Percentiles rank a stretch among this genome's conserved stretches.
phyloP scores from a whole-genome alignment of 202 grass and related monocot genomes.

The Tripidium arundinaceum region DNA sequence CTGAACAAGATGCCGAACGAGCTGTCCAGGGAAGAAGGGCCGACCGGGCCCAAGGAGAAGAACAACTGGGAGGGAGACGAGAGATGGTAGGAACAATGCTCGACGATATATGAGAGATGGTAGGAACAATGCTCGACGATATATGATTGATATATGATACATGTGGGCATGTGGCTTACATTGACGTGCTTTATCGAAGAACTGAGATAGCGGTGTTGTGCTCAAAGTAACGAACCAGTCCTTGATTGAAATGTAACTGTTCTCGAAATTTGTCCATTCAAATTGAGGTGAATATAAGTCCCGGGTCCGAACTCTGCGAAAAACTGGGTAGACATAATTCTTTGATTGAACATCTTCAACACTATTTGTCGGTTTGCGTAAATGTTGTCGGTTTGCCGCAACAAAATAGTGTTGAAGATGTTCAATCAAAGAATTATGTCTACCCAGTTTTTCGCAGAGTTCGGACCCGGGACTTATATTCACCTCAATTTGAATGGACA shows the following conservation, averaged over 20 bases:
- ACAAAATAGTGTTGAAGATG: neutral
- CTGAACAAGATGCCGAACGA: slow-evolving; percentile 66
- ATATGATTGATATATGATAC: too few species aligned
- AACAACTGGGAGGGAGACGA: slow-evolving; percentile 87
- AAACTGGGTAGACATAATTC: neutral
- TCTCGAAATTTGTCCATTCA: neutral
- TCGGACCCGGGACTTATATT: too few species aligned
- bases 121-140: too few species aligned
- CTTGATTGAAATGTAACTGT: neutral
- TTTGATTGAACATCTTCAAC: neutral
- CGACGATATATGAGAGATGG: too few species aligned
- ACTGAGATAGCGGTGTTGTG: neutral
- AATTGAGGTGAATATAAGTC: neutral
- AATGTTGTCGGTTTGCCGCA: neutral
- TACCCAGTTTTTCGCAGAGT: too few species aligned
- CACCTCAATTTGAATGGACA: neutral
- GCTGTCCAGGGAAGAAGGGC: slow-evolving; percentile 73
- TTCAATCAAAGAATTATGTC: too few species aligned
- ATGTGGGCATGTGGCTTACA: neutral
- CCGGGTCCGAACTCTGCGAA: neutral
- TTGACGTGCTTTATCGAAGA: neutral
- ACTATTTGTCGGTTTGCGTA: neutral
- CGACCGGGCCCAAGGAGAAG: slow-evolving; percentile 76
- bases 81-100: slow-evolving; percentile 42
- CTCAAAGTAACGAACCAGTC: neutral